Base-by-base conservation (phyloP, 106 monocot genomes). In the Dendrobium catenatum region DNA sequence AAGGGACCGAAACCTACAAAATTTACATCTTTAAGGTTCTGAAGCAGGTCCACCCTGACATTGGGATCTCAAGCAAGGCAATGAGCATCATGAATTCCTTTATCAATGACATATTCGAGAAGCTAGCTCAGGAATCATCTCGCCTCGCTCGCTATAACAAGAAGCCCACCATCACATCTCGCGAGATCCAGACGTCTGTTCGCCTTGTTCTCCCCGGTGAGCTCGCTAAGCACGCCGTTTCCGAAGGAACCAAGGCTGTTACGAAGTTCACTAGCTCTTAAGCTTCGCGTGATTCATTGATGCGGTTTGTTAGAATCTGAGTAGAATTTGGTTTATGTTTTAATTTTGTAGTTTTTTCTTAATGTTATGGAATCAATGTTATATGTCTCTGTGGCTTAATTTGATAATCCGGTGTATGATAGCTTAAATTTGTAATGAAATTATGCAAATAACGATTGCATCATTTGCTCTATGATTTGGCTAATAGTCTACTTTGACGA, bases 61-160 rank as follows among this genome's bases (percentile, higher is more conserved):
- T 79, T 73, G 79, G 84, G 42, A 74, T 79, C 79, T 68, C 68
- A 13, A 84, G 84, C 74, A 79, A 79, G 79, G 79, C 79, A 18
- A 79, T 90, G 90, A 85, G 85, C 26, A 90, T 90, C 80, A 90
- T 90, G 90, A 90, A 90, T 85, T 83, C 83, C 80, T 90, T 90
- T 80, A 90, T 88, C 82, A 90, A 90, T 81, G 90, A 90, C 74
- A 88, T 88, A 77, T 90, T 90, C 79, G 90, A 90, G 90, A 90
- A 90, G 82, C 82, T 90, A 55, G 88, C 90, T 1, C 84, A 86
- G 80, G 90, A 90, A 79, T 56, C 88, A 0, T 81, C 90, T 33
- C 81, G 84, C 13, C 88, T 90, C 40, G 88, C 90, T 31, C 67
- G 90, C 40, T 90, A 90, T 81, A 90, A 90, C 90, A 90, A 90